Evolutionary conservation across 805 yeast species (phyloP).

Genomic region (Lipomyces lipofer): DNA sequence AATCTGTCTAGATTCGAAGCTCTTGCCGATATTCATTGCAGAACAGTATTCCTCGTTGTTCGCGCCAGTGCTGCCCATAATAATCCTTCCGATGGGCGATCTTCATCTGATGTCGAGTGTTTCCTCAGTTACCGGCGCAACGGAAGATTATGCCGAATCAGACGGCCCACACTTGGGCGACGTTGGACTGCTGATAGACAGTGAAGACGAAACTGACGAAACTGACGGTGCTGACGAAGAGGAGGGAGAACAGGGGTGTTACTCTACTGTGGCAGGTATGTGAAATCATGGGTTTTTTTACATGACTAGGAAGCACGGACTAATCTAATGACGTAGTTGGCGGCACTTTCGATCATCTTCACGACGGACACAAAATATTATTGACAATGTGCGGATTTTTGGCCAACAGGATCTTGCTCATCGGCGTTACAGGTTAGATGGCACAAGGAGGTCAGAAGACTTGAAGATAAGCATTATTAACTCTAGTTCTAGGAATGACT

Average conservation of each 20-base stretch:
- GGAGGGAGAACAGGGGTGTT: constrained; percentile 24
- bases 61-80: constrained; percentile 27
- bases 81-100: constrained; percentile 23
- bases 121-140: neutral
- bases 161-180: constrained; percentile 8
- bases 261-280: constrained; percentile 30
- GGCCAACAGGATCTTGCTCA: constrained; percentile 55
- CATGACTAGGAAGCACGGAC: neutral
- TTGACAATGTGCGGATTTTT: constrained; percentile 70
- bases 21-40: constrained; percentile 24
- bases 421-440: constrained; percentile 90
- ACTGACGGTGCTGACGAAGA: constrained; percentile 17
- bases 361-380: constrained; percentile 90
- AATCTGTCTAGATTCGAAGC: constrained; percentile 21
- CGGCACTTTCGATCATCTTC: constrained; percentile 96
- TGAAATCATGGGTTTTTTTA: neutral
- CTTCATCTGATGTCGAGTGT: neutral
- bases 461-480: too few relatives aligned
- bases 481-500: too few relatives aligned
- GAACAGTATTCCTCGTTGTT: constrained; percentile 25
- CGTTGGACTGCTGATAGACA: constrained; percentile 21
- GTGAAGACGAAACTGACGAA: constrained; percentile 18
- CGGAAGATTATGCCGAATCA: neutral
- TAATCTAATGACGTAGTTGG: constrained; percentile 60
- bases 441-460: too few relatives aligned